phyloP scores from a whole-genome alignment of 1,139 yeast species.

The Geotrichum cucujoidarum region DNA sequence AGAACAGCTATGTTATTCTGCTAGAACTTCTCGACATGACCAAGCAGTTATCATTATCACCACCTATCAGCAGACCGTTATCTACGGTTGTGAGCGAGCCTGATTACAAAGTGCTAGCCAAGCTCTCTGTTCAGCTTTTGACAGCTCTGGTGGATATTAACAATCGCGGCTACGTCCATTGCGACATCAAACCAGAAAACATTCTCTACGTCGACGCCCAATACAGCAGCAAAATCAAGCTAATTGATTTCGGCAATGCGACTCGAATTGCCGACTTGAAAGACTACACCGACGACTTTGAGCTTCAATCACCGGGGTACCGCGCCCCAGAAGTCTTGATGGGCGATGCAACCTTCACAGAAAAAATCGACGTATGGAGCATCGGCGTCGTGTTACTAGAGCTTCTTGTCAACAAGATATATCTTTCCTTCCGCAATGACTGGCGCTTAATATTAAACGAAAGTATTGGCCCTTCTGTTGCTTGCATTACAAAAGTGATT shows the following conservation, averaged over 20 bases:
- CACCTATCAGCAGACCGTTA: conserved; percentile 1
- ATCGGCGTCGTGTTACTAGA: conserved; percentile 29
- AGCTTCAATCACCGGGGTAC: conserved; percentile 28
- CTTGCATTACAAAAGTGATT: conserved; percentile 22
- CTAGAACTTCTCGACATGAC: conserved; percentile 23
- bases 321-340: conserved; percentile 31
- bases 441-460: conserved; percentile 20
- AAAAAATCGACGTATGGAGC: conserved; percentile 30
- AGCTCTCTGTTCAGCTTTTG: conserved; percentile 26
- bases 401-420: conserved; percentile 23
- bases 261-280: conserved; percentile 19
- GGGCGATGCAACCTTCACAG: conserved; percentile 28
- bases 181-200: conserved; percentile 83
- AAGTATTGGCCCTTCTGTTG: conserved; percentile 17
- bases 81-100: background rate
- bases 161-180: conserved; percentile 57
- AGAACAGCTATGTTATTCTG: conserved; percentile 22
- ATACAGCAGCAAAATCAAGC: conserved; percentile 21
- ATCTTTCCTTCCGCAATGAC: conserved; percentile 19
- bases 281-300: conserved; percentile 26
- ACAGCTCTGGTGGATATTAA: conserved; percentile 35
- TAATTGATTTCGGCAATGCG: conserved; percentile 30
- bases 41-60: conserved; percentile 18
- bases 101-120: conserved; percentile 23
- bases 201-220: conserved; percentile 41